A percentile compares a stretch with the other conserved stretches of the same genome.
phyloP scores from a whole-genome alignment of 2,329 filamentous ascomycete species.

The Alternaria rosae region DNA sequence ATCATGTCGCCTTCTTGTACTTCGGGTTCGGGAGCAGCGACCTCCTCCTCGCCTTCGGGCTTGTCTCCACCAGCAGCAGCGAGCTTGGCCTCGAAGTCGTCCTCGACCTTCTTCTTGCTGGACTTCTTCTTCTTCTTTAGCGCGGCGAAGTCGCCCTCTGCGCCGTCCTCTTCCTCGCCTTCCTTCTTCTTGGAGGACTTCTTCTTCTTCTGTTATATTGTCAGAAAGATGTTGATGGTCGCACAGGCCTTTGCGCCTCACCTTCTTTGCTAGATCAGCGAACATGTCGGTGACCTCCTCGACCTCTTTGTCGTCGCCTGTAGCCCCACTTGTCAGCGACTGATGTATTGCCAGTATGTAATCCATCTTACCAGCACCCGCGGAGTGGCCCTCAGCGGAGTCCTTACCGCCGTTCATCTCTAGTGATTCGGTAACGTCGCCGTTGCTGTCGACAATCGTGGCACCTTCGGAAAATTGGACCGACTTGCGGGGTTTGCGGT shows the following conservation, averaged over 20 bases:
- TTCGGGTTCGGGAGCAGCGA: constrained; percentile 56
- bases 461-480: constrained; percentile 92
- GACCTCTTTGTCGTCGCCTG: constrained; percentile 62
- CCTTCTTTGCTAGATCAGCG: constrained; percentile 74
- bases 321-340: constrained; percentile 31
- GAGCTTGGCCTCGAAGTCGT: constrained; percentile 73
- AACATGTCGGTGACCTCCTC: constrained; percentile 70
- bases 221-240: constrained; percentile 5
- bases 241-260: constrained; percentile 4
- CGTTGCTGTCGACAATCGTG: constrained; percentile 87
- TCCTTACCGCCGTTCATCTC: constrained; percentile 76
- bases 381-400: constrained; percentile 76
- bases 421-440: constrained; percentile 79
- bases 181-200: constrained; percentile 67
- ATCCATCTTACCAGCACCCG: constrained; percentile 35
- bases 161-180: constrained; percentile 57
- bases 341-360: constrained; percentile 8
- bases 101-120: constrained; percentile 63
- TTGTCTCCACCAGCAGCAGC: constrained; percentile 63
- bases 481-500: constrained; percentile 85
- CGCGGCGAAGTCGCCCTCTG: constrained; percentile 67
- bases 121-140: constrained; percentile 92
- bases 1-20: constrained; percentile 78
- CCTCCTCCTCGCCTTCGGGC: constrained; percentile 63
- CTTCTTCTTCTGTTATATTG: constrained; percentile 65